A percentile compares a stretch with the other conserved stretches of the same genome.
These are phyloP conservation scores for Serendipita sp. DNA, from an alignment of 768 basidiomycete genomes.

Conservation along the genomic window DNA sequence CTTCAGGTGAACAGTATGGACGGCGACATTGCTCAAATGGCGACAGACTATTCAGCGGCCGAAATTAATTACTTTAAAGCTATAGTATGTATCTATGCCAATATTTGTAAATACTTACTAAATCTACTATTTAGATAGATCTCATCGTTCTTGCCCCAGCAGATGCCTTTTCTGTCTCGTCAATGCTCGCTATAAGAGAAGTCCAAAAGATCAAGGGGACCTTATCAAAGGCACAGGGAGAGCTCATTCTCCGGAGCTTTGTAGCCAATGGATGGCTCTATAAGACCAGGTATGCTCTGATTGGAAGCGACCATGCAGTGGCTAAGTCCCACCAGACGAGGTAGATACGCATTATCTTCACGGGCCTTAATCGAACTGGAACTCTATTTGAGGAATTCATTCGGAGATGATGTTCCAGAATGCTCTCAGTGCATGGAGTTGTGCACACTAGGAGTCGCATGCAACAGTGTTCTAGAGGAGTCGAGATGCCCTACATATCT, in stretches of 20 bases:
- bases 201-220: conserved; percentile 35
- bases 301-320: background rate
- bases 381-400: conserved; percentile 57
- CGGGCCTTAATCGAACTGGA: conserved; percentile 59
- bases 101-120: background rate
- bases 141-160: conserved; percentile 71
- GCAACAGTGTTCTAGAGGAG: background rate
- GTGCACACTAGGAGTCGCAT: conserved; percentile 10
- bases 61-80: conserved; percentile 80
- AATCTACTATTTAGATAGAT: conserved; percentile 41
- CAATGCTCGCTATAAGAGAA: conserved; percentile 60
- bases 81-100: conserved; percentile 33
- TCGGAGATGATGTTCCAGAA: conserved; percentile 50
- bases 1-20: conserved; percentile 60
- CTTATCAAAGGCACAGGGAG: conserved; percentile 61
- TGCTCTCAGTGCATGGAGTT: conserved; percentile 65
- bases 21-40: conserved; percentile 69
- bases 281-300: conserved; percentile 43
- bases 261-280: conserved; percentile 68
- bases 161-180: conserved; percentile 60
- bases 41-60: conserved; percentile 59
- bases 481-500: conserved; percentile 45
- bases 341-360: conserved; percentile 59
- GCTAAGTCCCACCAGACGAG: conserved; percentile 18
- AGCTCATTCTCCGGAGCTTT: conserved; percentile 56